These are phyloP conservation scores for Tolypocladium ophioglossoides DNA, from an alignment of 2,329 filamentous ascomycete genomes.

Conservation along the genomic window DNA sequence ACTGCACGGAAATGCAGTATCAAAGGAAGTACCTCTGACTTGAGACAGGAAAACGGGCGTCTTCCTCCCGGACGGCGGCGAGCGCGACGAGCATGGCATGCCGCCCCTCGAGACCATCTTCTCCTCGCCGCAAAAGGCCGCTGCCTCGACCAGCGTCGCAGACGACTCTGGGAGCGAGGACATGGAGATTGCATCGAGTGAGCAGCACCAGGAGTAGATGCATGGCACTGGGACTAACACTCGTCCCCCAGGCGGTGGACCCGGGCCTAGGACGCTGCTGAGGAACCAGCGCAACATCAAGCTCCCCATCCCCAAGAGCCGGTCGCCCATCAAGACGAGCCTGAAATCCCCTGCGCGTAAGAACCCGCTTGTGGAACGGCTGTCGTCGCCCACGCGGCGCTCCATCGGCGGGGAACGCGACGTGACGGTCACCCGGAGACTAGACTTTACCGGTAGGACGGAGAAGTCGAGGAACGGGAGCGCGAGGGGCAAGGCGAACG, in stretches of 20 bases:
- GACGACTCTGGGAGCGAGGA: conserved; percentile 30
- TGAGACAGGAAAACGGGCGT: conserved; percentile 74
- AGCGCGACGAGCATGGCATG: conserved; percentile 85
- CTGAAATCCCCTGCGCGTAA: conserved; percentile 50
- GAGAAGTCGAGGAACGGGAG: conserved; percentile 1
- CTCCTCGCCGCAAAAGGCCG: conserved; percentile 64
- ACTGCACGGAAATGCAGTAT: not conserved
- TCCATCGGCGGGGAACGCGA: conserved; percentile 21
- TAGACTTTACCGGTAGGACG: conserved; percentile 36
- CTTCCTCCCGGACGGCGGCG: conserved; percentile 63
- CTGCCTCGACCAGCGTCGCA: conserved; percentile 14
- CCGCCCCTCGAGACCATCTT: conserved; percentile 81
- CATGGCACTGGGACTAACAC: not conserved
- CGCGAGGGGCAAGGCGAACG: conserved; percentile 13
- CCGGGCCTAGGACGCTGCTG: conserved; percentile 42
- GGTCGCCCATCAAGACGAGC: conserved; percentile 54
- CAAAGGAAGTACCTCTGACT: conserved; percentile 1
- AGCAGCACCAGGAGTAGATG: conserved; percentile 5
- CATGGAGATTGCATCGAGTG: conserved; percentile 44
- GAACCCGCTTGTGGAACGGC: conserved; percentile 45
- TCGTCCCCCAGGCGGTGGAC: conserved; percentile 32
- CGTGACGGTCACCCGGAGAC: conserved; percentile 37
- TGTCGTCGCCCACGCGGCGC: conserved; percentile 38
- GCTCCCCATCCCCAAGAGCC: conserved; percentile 33
- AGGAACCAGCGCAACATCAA: conserved; percentile 40